These are phyloP conservation scores for Aspergillus funiculosus DNA, from an alignment of 495 filamentous ascomycete genomes.

Conservation along the genomic window DNA sequence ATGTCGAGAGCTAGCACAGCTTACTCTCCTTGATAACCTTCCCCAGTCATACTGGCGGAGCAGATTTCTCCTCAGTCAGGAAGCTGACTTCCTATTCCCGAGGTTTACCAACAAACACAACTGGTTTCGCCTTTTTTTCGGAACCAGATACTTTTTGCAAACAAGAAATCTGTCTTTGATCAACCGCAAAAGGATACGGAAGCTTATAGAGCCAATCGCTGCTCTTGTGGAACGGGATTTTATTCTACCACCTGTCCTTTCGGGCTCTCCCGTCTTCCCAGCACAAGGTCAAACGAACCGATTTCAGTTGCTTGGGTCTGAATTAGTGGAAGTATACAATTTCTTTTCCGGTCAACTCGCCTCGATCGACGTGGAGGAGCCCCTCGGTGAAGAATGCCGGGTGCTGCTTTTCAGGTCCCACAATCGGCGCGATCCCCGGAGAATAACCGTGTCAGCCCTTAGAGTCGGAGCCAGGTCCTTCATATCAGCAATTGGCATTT, in stretches of 20 bases:
- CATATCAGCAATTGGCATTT: slow-evolving; percentile 12
- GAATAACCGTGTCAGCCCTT: slow-evolving; percentile 9
- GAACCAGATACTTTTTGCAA: background rate
- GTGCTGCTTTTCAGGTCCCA: slow-evolving; percentile 7
- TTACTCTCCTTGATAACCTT: background rate
- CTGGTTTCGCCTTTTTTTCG: slow-evolving; percentile 16
- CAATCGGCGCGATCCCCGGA: background rate
- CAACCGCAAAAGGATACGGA: slow-evolving; percentile 23
- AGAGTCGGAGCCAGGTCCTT: slow-evolving; percentile 8
- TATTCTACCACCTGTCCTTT: background rate
- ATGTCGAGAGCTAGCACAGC: slow-evolving; percentile 6
- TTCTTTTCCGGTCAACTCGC: slow-evolving; percentile 13
- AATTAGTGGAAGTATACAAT: background rate
- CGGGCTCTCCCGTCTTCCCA: background rate
- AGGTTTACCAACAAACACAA: background rate
- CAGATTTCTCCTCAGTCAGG: slow-evolving; percentile 18
- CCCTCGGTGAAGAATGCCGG: slow-evolving; percentile 16
- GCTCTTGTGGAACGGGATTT: slow-evolving; percentile 5
- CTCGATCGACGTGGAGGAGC: background rate
- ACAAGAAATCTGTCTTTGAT: background rate
- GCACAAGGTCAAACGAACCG: background rate
- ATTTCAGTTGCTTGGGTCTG: background rate
- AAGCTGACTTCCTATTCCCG: slow-evolving; percentile 19
- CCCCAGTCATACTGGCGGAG: slow-evolving; percentile 18
- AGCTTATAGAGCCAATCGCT: slow-evolving; percentile 70